Base-by-base conservation (phyloP, 2,329 filamentous ascomycete genomes). In the Colletotrichum sojae region DNA sequence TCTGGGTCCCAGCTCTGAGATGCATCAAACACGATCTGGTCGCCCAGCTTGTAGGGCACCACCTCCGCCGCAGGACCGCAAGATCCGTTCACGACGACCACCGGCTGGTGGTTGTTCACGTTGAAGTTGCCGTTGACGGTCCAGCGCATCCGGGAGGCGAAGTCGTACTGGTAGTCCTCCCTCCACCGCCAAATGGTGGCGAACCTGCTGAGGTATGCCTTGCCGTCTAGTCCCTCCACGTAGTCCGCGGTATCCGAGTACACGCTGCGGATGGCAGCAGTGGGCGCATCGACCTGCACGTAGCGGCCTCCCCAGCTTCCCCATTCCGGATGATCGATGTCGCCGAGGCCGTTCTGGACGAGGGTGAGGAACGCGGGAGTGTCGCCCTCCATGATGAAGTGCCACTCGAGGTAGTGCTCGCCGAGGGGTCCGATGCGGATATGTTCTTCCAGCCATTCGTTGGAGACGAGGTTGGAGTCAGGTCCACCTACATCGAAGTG, bases 311-410 rank as follows among this genome's bases (percentile, higher is more conserved):
- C 84, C 85, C 85, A 86, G 0, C 80, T 82, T 2, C 85, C 85
- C 53, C 78, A 86, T 9, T 81, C 75, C 0, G 85, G 84, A 46
- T 80, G 78, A 39, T 86, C 83, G 0, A 81, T 78, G 15, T 79
- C 77, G 25, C 82, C 81, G 0, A 86, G 77, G 2, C 83, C 83
- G 62, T 85, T 85, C 51, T 83, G 82, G n/a, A 85, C 81, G 0
- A 83, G 77, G 67, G 84, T 84, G 13, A 87, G 78, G 57, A 86
- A 83, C 0, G 84, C 82, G 0, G 85, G 85, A 0, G 83, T 84
- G 65, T 86, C 84, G 25, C 84, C 83, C 73, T 90, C 88, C 31
- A 83, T 81, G 63, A 88, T 87, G 71, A 81, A 88, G 5, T 81
- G 73, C 53, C 82, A 82, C 63, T 86, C 76, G 0, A 83, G 84